Evolutionary conservation across 768 basidiomycete genomes (phyloP), one percentile per base, ranked within the genome.

Genomic region (Mycena sanguinolenta): DNA sequence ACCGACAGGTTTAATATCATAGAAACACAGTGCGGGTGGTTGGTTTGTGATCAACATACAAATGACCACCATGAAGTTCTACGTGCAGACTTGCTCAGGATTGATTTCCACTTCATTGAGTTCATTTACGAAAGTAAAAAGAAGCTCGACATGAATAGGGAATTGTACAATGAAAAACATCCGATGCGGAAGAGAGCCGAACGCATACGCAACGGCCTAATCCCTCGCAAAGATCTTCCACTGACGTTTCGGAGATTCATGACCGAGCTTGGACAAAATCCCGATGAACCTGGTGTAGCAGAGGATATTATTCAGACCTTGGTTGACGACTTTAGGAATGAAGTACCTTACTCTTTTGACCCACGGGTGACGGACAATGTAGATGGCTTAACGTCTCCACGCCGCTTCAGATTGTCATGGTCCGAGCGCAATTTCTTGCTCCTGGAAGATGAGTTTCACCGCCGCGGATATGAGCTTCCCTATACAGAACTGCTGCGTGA

Each of bases 1-100:
- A 30, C 36, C 3, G 53, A 69, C 8, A 58, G 67, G 34, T 69
- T 69, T 19, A 25, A 21, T 13, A 32, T 69, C n/a, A 58, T 69
- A 38, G 23, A n/a, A 2, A 69, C 60, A 3, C 67, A 69, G 42
- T 17, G 42, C 0, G 66, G 66, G 6, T 68, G 66, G 66, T 30
- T 68, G 0, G 66, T 68, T 2, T 54, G 66, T 32, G 66, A 68
- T 34, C 13, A 1, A 23, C 67, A 69, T 32, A 4, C 19, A 6
- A 32, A 42, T 21, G 67, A 63, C 28, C 36, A 69, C 17, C 60
- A 62, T 6, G 62, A 69, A 17, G 28, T 69, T 2, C 28, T 69
- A 21, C 54, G 62, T 21, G 32, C 62, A 14, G 60, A 69, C 32
- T 28, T 69, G 23, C 46, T 69, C 0, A 53, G 62, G 27, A 23